Base-by-base conservation (phyloP, 2,329 filamentous ascomycete genomes). In the Aspergillus caelatus region DNA sequence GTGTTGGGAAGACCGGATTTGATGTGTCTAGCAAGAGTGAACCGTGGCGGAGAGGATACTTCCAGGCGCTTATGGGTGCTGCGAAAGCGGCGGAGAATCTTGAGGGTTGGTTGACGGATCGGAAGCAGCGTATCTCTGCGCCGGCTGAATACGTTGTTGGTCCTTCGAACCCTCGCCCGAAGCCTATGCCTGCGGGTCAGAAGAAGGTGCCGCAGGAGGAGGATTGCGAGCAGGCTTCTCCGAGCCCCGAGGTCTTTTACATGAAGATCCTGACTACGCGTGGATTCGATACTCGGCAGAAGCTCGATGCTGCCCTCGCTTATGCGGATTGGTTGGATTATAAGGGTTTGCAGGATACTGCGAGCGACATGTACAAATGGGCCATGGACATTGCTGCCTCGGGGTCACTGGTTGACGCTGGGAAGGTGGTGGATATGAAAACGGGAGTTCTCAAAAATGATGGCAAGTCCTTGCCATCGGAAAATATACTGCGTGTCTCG, bases 241-340 rank as follows among this genome's bases (percentile, higher is more conserved):
- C 88, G 5, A 76, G 86, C 0, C 92, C 94, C 0, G 91, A 95
- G 71, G 85, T 83, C 16, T 93, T 89, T 72, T 98, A 98, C 74
- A 85, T 91, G 78, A 91, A 91, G 72, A 88, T 97, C 56, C 79
- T 97, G 60, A 92, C 89, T 8, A 94, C 92, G 0, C 85, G 86
- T 60, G 94, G 94, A 1, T 92, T 98, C 71, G 89, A 86, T 0
- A 84, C 87, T n/a, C 85, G 88, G 62, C 93, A 98, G 77, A 89
- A 88, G 71, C 82, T 97, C 58, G 89, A 94, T 62, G 93, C 94
- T 4, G 90, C 92, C 4, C 80, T 97, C 48, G 90, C 89, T 1
- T 96, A 94, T 74, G 94, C 91, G 2, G 90, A 92, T 60, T 97
- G 91, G 86, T 83, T 96, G 45, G 91, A 93, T 68, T 94, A 88